Percentiles rank a stretch among this genome's conserved stretches.
phyloP scores from a whole-genome alignment of 768 basidiomycete species.

The Favolaschia claudopus region DNA sequence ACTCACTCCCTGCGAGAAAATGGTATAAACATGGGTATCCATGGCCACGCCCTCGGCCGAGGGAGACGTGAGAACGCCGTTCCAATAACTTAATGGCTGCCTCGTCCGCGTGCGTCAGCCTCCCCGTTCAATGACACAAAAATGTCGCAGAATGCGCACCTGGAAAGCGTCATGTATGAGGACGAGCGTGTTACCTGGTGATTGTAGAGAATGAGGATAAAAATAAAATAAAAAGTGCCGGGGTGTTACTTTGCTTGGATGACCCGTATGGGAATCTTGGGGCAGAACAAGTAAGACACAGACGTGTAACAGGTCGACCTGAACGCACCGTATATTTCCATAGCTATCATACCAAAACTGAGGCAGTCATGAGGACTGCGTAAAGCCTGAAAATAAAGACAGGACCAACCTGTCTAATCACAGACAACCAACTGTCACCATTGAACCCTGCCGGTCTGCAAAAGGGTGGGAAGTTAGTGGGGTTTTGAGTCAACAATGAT shows the following conservation, averaged over 20 bases:
- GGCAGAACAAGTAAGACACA: slow-evolving; percentile 5
- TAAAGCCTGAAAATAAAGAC: neutral
- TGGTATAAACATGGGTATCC: slow-evolving; percentile 24
- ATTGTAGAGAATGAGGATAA: neutral
- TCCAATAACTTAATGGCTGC: slow-evolving; percentile 18
- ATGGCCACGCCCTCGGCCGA: slow-evolving; percentile 9
- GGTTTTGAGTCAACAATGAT: neutral
- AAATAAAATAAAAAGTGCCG: neutral
- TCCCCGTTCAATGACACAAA: neutral
- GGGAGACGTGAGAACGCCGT: slow-evolving; percentile 10
- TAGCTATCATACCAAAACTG: slow-evolving; percentile 83
- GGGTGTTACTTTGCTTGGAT: slow-evolving; percentile 48
- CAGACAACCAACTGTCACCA: slow-evolving; percentile 57
- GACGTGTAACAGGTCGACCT: neutral
- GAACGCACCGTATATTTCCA: slow-evolving; percentile 68
- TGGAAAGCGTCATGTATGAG: slow-evolving; percentile 24
- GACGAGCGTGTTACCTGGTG: slow-evolving; percentile 11
- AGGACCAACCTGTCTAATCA: slow-evolving; percentile 49
- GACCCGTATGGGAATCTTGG: slow-evolving; percentile 39
- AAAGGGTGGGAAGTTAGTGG: neutral
- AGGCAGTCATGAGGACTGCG: slow-evolving; percentile 12
- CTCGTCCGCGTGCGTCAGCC: no score
- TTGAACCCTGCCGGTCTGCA: slow-evolving; percentile 79
- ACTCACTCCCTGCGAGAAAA: slow-evolving; percentile 16
- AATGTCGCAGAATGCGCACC: neutral